Conservation (phyloP, 1,139 yeast species). For the Lodderomyces parapsilosis region DNA sequence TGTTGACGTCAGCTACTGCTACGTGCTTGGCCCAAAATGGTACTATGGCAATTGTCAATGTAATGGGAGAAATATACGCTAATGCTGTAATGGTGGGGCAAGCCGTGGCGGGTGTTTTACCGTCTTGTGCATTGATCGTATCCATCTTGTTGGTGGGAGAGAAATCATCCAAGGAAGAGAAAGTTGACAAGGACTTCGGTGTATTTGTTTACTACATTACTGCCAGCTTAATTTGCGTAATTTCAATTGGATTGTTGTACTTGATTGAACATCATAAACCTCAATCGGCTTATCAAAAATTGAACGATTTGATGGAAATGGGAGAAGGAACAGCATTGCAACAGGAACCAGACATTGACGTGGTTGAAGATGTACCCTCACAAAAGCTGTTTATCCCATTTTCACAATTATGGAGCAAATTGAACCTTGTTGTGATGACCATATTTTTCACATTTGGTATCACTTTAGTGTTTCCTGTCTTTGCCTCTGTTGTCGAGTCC, state of each 20-base stretch:
- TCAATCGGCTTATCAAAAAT: slow-evolving; percentile 21
- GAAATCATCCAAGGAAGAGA: slow-evolving; percentile 18
- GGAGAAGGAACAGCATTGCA: slow-evolving; percentile 11
- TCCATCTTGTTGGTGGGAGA: slow-evolving; percentile 51
- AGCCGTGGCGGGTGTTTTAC: slow-evolving; percentile 89
- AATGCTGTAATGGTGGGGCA: slow-evolving; percentile 95
- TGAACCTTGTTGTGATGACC: slow-evolving; percentile 62
- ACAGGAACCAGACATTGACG: slow-evolving; percentile 4
- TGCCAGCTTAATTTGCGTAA: slow-evolving; percentile 59
- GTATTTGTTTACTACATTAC: slow-evolving; percentile 69
- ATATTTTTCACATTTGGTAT: slow-evolving; percentile 75
- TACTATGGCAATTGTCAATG: slow-evolving; percentile 80
- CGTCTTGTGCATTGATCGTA: slow-evolving; percentile 70
- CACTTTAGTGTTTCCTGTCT: slow-evolving; percentile 83
- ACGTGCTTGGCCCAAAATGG: slow-evolving; percentile 86
- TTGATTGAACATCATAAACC: slow-evolving; percentile 28
- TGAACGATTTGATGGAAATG: slow-evolving; percentile 15
- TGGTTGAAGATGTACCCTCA: slow-evolving; percentile 14
- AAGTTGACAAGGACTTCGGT: slow-evolving; percentile 42
- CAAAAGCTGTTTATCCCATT: slow-evolving; percentile 45
- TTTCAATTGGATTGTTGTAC: slow-evolving; percentile 43
- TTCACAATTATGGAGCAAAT: slow-evolving; percentile 51
- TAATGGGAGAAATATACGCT: slow-evolving; percentile 73
- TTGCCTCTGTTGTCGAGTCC: slow-evolving; percentile 72
- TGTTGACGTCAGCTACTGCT: slow-evolving; percentile 59